phyloP scores from a whole-genome alignment of 306 rosid genomes.

The Citrullus mucosospermus region DNA sequence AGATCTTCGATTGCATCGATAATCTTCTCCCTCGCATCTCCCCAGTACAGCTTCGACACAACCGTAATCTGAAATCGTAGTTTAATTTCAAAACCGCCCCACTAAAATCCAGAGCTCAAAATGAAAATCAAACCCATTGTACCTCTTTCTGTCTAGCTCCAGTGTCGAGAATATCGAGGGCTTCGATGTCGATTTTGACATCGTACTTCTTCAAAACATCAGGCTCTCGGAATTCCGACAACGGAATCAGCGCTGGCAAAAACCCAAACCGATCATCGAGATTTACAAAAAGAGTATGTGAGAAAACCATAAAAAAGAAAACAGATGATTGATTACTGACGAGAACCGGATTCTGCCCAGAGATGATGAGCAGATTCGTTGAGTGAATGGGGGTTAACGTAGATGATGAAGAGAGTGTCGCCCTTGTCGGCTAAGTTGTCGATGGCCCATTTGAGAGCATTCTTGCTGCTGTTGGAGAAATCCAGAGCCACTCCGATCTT shows the following conservation, averaged over 20 bases:
- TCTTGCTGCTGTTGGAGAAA: constrained; percentile 70
- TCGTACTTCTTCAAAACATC: constrained; percentile 38
- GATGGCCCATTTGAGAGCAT: constrained; percentile 76
- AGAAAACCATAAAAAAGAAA: neutral
- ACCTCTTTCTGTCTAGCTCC: constrained; percentile 69
- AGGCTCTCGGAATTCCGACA: constrained; percentile 44
- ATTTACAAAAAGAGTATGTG: neutral
- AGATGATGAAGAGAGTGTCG: constrained; percentile 57
- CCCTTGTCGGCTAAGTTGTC: constrained; percentile 71
- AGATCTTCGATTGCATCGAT: constrained; percentile 62
- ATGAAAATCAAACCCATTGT: neutral
- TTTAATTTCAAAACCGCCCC: neutral
- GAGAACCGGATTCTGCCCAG: constrained; percentile 56
- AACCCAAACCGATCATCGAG: neutral
- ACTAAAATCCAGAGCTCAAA: neutral
- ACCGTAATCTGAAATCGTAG: constrained; percentile 28
- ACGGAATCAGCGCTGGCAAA: constrained; percentile 61
- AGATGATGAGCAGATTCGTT: constrained; percentile 33
- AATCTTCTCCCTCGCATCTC: constrained; percentile 89
- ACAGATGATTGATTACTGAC: constrained; percentile 23
- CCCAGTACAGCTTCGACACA: constrained; percentile 73
- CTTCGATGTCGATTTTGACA: constrained; percentile 47
- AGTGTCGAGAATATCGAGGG: constrained; percentile 61
- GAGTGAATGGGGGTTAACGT: constrained; percentile 26
- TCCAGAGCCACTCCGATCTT: constrained; percentile 74